phyloP scores from a whole-genome alignment of 352 stramenopile genomes.

The Phytophthora sp. region DNA sequence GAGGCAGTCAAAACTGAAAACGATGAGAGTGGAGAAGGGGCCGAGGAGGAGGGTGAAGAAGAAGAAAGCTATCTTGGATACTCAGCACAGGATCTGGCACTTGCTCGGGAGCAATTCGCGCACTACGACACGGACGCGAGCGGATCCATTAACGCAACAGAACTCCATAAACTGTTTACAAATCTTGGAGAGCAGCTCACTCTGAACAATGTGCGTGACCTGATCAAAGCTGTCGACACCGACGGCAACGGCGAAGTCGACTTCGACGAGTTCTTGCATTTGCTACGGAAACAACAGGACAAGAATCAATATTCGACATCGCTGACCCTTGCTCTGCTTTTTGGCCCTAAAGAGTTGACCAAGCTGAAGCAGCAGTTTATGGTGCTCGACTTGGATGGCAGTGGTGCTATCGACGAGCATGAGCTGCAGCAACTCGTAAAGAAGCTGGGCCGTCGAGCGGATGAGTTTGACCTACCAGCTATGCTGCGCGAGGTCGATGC shows the following conservation, averaged over 20 bases:
- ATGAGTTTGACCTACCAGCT: conserved; percentile 53
- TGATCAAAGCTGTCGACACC: conserved; percentile 61
- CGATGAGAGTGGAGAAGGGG: too few species aligned
- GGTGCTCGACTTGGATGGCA: conserved; percentile 68
- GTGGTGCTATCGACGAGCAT: conserved; percentile 69
- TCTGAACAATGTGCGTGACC: conserved; percentile 56
- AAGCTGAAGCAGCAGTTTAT: conserved; percentile 79
- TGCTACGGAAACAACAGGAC: conserved; percentile 61
- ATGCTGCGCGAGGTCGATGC: conserved; percentile 75
- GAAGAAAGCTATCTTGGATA: conserved; percentile 38
- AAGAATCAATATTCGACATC: conserved; percentile 72
- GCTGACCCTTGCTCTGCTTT: conserved; percentile 64
- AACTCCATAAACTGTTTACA: conserved; percentile 65
- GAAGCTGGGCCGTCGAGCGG: conserved; percentile 54
- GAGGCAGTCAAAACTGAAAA: not conserved
- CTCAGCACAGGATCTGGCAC: conserved; percentile 42
- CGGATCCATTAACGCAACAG: conserved; percentile 62
- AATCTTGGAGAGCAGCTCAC: conserved; percentile 66
- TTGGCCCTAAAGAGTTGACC: conserved; percentile 65
- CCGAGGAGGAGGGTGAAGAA: conserved; percentile 21
- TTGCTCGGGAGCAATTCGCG: conserved; percentile 60
- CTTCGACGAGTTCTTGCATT: conserved; percentile 71
- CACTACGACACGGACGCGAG: conserved; percentile 69
- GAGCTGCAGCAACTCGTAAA: conserved; percentile 67
- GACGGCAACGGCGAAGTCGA: conserved; percentile 73